These are phyloP conservation scores for Aspergillus asperescens DNA, from an alignment of 495 filamentous ascomycete genomes.

Conservation along the genomic window DNA sequence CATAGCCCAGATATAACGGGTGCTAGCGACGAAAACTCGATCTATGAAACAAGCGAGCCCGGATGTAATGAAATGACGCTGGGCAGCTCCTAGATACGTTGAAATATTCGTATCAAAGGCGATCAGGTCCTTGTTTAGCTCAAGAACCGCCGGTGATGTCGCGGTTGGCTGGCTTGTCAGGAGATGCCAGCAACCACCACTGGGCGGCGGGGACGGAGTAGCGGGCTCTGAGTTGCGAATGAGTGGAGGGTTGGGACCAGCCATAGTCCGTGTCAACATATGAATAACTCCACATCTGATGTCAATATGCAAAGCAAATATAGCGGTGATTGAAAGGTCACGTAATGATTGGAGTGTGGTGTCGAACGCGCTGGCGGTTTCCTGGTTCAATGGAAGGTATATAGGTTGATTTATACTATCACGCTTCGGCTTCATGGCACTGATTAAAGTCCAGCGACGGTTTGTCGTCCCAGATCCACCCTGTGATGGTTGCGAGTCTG, in stretches of 20 bases:
- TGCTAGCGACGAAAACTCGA: constrained; percentile 60
- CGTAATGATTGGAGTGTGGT: constrained; percentile 73
- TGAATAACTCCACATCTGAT: constrained; percentile 77
- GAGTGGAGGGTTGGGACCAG: constrained; percentile 38
- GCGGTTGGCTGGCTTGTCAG: constrained; percentile 69
- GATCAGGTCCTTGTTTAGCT: constrained; percentile 73
- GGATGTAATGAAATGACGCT: constrained; percentile 65
- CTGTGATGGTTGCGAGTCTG: constrained; percentile 39
- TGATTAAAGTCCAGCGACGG: constrained; percentile 77
- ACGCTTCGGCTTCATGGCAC: constrained; percentile 50
- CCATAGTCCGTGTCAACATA: constrained; percentile 47
- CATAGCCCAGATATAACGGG: constrained; percentile 59
- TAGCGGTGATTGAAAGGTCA: constrained; percentile 65
- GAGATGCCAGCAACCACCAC: constrained; percentile 62
- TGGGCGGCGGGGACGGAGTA: constrained; percentile 49
- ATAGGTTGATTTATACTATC: constrained; percentile 54
- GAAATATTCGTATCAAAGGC: constrained; percentile 76
- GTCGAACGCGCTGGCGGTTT: constrained; percentile 81
- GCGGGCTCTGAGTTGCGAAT: constrained; percentile 34
- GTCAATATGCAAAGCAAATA: constrained; percentile 82
- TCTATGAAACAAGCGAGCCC: constrained; percentile 71
- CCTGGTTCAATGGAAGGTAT: constrained; percentile 83
- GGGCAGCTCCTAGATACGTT: constrained; percentile 54
- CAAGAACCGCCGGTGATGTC: constrained; percentile 70
- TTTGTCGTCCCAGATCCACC: constrained; percentile 37